Evolutionary conservation across 2,329 filamentous ascomycete genomes (phyloP).

Genomic region (Calycina herbarum): DNA sequence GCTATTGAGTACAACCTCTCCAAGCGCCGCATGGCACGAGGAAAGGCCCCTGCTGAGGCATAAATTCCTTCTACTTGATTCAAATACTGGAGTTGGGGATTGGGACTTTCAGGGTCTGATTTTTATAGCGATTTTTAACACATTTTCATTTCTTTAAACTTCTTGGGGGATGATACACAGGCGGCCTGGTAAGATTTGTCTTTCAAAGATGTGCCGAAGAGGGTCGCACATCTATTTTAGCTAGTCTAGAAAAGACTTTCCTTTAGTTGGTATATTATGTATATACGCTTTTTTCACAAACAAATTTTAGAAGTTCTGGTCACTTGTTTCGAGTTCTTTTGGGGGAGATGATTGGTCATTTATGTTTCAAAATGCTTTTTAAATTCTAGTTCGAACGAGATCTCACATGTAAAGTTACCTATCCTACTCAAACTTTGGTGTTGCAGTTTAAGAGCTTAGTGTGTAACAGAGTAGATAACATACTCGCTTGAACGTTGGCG

Average conservation of each 20-base stretch:
- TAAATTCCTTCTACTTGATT: background rate
- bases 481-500: too few species aligned
- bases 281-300: too few species aligned
- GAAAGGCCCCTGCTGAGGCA: background rate
- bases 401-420: too few species aligned
- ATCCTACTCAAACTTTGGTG: too few species aligned
- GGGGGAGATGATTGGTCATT: too few species aligned
- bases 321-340: too few species aligned
- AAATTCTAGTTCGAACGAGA: too few species aligned
- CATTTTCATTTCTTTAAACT: background rate
- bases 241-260: background rate
- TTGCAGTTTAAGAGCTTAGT: too few species aligned
- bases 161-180: background rate
- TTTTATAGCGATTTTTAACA: background rate
- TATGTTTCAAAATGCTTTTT: too few species aligned
- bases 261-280: background rate
- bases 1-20: conserved; percentile 54
- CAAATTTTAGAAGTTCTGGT: too few species aligned
- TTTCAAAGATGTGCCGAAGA: background rate
- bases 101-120: background rate
- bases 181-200: background rate
- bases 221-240: background rate
- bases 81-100: background rate
- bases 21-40: conserved; percentile 33
- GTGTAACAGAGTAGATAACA: too few species aligned